Conservation (phyloP, 768 basidiomycete species). For the Saitozyma podzolica region DNA sequence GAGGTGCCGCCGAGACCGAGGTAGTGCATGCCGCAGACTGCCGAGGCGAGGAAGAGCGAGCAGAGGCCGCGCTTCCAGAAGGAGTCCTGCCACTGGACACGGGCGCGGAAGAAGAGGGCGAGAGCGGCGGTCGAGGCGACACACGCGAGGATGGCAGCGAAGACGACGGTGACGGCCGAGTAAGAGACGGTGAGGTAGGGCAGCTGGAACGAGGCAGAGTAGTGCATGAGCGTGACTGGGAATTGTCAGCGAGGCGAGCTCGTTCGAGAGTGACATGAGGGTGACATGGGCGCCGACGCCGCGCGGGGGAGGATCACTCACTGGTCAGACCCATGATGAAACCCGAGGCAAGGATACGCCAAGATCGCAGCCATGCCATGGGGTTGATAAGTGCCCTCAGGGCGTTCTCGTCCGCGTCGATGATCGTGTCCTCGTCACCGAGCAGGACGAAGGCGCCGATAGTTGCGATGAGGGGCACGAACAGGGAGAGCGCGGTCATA, state of each 20-base stretch:
- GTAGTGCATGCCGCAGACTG: conserved; percentile 52
- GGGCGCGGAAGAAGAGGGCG: conserved; percentile 51
- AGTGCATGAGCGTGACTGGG: conserved; percentile 51
- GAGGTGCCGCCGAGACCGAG: conserved; percentile 52
- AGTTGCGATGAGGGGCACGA: conserved; percentile 50
- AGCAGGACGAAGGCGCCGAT: conserved; percentile 49
- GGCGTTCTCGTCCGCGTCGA: conserved; percentile 8
- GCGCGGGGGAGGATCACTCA: conserved; percentile 17
- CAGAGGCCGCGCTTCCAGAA: conserved; percentile 44
- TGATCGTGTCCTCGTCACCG: conserved; percentile 45
- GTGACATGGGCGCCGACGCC: too few relatives aligned
- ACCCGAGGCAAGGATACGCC: conserved; percentile 45
- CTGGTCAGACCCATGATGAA: conserved; percentile 49
- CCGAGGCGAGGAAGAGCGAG: background rate
- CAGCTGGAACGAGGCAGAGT: conserved; percentile 51
- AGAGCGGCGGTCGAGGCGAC: conserved; percentile 50
- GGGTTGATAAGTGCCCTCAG: conserved; percentile 3
- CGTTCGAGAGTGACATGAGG: too few relatives aligned
- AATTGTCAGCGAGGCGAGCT: conserved; percentile 15
- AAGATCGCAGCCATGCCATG: conserved; percentile 10
- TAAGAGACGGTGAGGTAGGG: conserved; percentile 41
- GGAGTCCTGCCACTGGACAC: conserved; percentile 51
- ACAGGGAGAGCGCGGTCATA: conserved; percentile 51
- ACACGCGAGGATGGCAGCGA: conserved; percentile 50
- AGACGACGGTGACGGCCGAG: conserved; percentile 47